Percentiles rank a stretch among this genome's conserved stretches.
Conservation (phyloP, 108 stramenopile species). For the Discostella stelligeroides region DNA sequence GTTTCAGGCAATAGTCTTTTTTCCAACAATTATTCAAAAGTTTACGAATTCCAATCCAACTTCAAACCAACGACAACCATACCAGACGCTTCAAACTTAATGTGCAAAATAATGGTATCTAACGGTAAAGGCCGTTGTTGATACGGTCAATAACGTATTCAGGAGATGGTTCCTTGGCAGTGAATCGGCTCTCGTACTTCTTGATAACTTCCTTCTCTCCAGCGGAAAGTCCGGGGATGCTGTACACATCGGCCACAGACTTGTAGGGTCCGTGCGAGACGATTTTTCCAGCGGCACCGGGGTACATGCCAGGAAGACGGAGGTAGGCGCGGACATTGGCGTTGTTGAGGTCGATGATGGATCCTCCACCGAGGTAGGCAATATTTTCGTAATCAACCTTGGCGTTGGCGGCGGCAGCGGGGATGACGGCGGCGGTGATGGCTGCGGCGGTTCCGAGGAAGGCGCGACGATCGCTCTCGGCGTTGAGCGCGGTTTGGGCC, state of each 20-base stretch:
- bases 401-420: conserved; percentile 81
- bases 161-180: conserved; percentile 71
- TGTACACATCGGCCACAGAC: conserved; percentile 92
- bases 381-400: conserved; percentile 82
- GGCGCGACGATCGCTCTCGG: conserved; percentile 73
- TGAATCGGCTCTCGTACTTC: conserved; percentile 96
- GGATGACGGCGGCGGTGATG: conserved; percentile 70
- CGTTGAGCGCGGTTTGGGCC: conserved; percentile 66
- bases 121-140: conserved; percentile 98
- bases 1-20: background rate
- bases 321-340: conserved; percentile 97
- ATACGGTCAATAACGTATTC: conserved; percentile 92
- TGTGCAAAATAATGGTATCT: conserved; percentile 27
- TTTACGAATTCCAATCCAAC: background rate
- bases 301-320: conserved; percentile 97
- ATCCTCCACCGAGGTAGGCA: conserved; percentile 77
- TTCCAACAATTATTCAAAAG: too few relatives aligned
- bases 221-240: conserved; percentile 86
- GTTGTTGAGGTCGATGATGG: conserved; percentile 94
- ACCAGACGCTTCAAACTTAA: too few relatives aligned
- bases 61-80: background rate
- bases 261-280: conserved; percentile 96
- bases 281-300: conserved; percentile 94
- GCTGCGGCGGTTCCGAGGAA: conserved; percentile 73
- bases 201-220: conserved; percentile 94